phyloP scores from a whole-genome alignment of 192 early-diverging fungal species.

The Coemansia asiatica region DNA sequence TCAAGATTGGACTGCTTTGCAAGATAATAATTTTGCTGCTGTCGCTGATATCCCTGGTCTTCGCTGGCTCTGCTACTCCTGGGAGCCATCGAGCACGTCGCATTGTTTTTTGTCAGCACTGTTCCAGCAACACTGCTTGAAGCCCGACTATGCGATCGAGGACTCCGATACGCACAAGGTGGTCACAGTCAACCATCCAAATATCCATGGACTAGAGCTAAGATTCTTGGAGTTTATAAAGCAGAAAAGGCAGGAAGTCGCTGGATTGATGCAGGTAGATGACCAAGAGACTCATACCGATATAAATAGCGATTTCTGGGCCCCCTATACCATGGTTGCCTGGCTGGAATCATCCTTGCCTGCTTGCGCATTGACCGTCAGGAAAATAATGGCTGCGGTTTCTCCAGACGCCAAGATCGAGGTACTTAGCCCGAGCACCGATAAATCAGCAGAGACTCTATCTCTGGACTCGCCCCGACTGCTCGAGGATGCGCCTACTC shows the following conservation, averaged over 20 bases:
- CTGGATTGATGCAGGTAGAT: slow-evolving; percentile 20
- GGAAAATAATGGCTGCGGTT: slow-evolving; percentile 28
- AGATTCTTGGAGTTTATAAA: slow-evolving; percentile 29
- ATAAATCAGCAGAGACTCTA: neutral
- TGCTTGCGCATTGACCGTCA: slow-evolving; percentile 46
- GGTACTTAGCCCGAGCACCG: neutral
- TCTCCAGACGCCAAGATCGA: neutral
- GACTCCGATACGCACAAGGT: slow-evolving; percentile 26
- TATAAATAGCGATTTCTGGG: slow-evolving; percentile 18
- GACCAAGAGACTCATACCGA: neutral
- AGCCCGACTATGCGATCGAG: slow-evolving; percentile 18
- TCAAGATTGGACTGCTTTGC: slow-evolving; percentile 17
- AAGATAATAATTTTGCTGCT: slow-evolving; percentile 5
- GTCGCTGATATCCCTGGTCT: slow-evolving; percentile 19
- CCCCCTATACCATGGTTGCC: slow-evolving; percentile 36
- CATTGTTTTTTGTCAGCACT: slow-evolving; percentile 35
- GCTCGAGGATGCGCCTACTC: slow-evolving; percentile 48
- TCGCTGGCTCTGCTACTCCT: slow-evolving; percentile 37
- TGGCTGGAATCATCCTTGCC: slow-evolving; percentile 28
- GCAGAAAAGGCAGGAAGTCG: neutral
- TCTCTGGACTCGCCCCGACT: slow-evolving; percentile 35
- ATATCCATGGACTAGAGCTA: slow-evolving; percentile 34
- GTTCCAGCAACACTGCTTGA: slow-evolving; percentile 26
- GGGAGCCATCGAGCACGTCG: slow-evolving; percentile 33
- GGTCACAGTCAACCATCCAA: slow-evolving; percentile 22